These are phyloP conservation scores for Reticulascus tulasneorum DNA, from an alignment of 2,329 filamentous ascomycete genomes.

Conservation along the genomic window DNA sequence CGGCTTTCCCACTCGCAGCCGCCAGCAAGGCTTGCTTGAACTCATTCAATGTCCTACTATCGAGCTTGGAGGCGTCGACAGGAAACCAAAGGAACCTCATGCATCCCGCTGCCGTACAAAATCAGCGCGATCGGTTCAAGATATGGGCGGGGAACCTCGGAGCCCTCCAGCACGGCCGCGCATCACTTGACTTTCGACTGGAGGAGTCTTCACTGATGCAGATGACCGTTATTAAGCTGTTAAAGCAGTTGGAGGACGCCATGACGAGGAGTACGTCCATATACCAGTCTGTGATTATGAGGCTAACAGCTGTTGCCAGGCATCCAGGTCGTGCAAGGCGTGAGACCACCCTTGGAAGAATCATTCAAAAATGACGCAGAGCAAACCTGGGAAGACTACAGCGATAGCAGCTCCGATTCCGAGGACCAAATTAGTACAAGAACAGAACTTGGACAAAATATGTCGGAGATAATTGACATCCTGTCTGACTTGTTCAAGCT, in stretches of 20 bases:
- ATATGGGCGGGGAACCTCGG: conserved; percentile 3
- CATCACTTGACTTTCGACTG: conserved; percentile 4
- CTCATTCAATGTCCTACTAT: not conserved
- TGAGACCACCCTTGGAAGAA: not conserved
- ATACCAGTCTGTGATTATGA: too few relatives aligned
- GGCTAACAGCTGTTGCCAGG: not conserved
- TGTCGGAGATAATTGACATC: not conserved
- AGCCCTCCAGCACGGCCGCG: not conserved
- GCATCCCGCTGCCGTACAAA: not conserved
- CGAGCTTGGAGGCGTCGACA: not conserved
- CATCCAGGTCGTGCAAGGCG: conserved; percentile 1
- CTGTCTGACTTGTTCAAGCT: not conserved
- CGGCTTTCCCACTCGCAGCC: not conserved
- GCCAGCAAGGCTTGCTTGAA: not conserved
- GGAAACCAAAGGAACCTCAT: too few relatives aligned
- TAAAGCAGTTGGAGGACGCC: not conserved
- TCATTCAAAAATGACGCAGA: not conserved
- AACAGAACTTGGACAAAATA: conserved; percentile 6
- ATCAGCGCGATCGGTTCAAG: conserved; percentile 4
- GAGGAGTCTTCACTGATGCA: not conserved
- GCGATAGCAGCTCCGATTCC: not conserved
- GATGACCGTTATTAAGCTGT: not conserved
- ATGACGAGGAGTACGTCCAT: not conserved
- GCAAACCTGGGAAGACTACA: not conserved
- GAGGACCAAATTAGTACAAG: not conserved